Evolutionary conservation across 345 rosid genomes (phyloP).

Genomic region (Euclidium syriacum): DNA sequence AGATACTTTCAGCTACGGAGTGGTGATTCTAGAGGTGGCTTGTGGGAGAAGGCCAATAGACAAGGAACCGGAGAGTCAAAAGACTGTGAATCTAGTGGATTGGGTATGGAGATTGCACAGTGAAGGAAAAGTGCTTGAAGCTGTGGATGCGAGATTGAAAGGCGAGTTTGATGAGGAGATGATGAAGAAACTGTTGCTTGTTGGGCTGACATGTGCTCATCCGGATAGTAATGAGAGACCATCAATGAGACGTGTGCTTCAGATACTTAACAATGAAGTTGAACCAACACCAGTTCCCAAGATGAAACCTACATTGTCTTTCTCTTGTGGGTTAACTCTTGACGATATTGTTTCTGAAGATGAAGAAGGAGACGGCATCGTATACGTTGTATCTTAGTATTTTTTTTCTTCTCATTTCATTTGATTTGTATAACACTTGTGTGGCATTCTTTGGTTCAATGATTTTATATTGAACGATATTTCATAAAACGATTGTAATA

Average conservation of each 20-base stretch:
- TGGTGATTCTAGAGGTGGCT: conserved; percentile 80
- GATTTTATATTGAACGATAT: conserved; percentile 49
- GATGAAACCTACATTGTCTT: conserved; percentile 75
- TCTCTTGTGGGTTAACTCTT: conserved; percentile 59
- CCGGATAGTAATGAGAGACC: conserved; percentile 77
- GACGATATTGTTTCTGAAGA: conserved; percentile 85
- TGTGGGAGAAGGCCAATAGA: conserved; percentile 94
- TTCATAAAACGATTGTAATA: too few relatives aligned
- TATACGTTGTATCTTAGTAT: conserved; percentile 18
- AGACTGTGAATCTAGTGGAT: conserved; percentile 82
- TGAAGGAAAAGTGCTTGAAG: conserved; percentile 67
- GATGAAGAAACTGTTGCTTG: conserved; percentile 76
- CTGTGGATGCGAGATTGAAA: conserved; percentile 65
- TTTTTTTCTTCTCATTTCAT: conserved; percentile 1
- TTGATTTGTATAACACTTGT: conserved; percentile 29
- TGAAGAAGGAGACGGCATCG: conserved; percentile 38
- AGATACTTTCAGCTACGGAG: conserved; percentile 86
- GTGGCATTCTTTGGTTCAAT: conserved; percentile 54
- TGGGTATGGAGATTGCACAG: conserved; percentile 83
- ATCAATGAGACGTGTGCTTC: conserved; percentile 78
- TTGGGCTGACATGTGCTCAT: conserved; percentile 81
- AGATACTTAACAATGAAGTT: conserved; percentile 66
- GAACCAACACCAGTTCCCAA: conserved; percentile 50
- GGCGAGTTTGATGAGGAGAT: conserved; percentile 57
- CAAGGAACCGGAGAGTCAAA: conserved; percentile 53